Evolutionary conservation across 2,329 filamentous ascomycete species (phyloP).

Genomic region (Arachnomyces sp.): DNA sequence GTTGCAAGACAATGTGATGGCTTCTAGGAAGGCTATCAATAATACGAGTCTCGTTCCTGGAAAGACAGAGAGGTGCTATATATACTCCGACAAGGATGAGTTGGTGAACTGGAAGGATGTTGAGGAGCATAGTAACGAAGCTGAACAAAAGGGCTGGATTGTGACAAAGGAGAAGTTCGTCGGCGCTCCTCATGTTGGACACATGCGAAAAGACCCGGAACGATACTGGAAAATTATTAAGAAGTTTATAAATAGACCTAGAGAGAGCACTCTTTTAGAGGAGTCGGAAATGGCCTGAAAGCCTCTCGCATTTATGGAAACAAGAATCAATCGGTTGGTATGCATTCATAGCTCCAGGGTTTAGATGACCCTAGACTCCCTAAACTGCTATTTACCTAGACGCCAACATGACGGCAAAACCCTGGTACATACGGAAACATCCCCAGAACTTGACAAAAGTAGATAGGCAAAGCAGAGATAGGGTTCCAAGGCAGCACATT

Average conservation of each 20-base stretch:
- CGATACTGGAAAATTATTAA: conserved; percentile 33
- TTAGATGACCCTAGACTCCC: too few species aligned
- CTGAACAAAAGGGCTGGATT: conserved; percentile 22
- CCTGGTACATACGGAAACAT: too few species aligned
- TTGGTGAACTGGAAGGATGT: conserved; percentile 29
- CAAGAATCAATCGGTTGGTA: too few species aligned
- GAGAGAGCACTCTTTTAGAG: too few species aligned
- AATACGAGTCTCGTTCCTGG: conserved; percentile 16
- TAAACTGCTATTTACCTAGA: too few species aligned
- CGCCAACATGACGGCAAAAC: too few species aligned
- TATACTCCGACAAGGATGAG: conserved; percentile 34
- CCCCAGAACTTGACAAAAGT: too few species aligned
- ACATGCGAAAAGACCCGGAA: conserved; percentile 31
- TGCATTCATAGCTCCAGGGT: too few species aligned
- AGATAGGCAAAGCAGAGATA: too few species aligned
- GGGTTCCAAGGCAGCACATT: too few species aligned
- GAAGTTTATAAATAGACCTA: conserved; percentile 6
- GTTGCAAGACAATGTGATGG: conserved; percentile 18
- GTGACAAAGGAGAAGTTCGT: conserved; percentile 30
- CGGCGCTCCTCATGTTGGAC: conserved; percentile 32
- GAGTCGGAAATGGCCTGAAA: too few species aligned
- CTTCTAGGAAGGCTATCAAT: conserved; percentile 25
- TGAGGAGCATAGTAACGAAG: conserved; percentile 28
- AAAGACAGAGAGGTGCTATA: conserved; percentile 25
- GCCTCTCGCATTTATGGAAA: too few species aligned